Evolutionary conservation across 2,329 filamentous ascomycete species (phyloP).

Genomic region (Pestalotiopsis sp.): DNA sequence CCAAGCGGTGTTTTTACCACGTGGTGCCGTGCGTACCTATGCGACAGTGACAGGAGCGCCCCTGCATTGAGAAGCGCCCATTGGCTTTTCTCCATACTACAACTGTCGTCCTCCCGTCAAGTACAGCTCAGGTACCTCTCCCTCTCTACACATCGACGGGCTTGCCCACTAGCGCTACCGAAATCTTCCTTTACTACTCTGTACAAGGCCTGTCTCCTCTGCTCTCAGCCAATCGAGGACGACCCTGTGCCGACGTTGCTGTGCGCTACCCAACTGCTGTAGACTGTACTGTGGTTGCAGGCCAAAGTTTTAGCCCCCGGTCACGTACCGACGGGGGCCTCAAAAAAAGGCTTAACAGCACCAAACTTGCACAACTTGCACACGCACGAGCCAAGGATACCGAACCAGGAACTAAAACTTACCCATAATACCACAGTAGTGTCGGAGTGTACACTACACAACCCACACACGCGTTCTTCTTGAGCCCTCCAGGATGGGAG

Average conservation of each 20-base stretch:
- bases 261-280: not conserved
- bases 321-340: no score
- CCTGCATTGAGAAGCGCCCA: slow-evolving; percentile 25
- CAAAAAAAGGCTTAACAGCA: no score
- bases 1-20: slow-evolving; percentile 28
- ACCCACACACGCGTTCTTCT: not conserved
- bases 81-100: slow-evolving; percentile 20
- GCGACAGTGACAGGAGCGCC: slow-evolving; percentile 29
- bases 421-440: no score
- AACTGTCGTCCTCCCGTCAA: not conserved
- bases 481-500: not conserved
- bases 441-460: not conserved
- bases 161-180: not conserved
- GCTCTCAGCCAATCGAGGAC: not conserved
- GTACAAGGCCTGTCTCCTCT: not conserved
- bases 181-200: not conserved
- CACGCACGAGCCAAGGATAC: no score
- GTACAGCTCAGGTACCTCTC: slow-evolving; percentile 8
- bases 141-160: not conserved
- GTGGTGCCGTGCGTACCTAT: slow-evolving; percentile 21
- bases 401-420: no score
- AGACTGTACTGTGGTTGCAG: no score
- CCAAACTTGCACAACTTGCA: no score
- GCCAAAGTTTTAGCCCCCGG: no score
- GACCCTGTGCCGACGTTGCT: not conserved